These are phyloP conservation scores for maize (Zea mays) DNA, from an alignment of 176 grass and related monocot species.

Conservation along the genomic window DNA sequence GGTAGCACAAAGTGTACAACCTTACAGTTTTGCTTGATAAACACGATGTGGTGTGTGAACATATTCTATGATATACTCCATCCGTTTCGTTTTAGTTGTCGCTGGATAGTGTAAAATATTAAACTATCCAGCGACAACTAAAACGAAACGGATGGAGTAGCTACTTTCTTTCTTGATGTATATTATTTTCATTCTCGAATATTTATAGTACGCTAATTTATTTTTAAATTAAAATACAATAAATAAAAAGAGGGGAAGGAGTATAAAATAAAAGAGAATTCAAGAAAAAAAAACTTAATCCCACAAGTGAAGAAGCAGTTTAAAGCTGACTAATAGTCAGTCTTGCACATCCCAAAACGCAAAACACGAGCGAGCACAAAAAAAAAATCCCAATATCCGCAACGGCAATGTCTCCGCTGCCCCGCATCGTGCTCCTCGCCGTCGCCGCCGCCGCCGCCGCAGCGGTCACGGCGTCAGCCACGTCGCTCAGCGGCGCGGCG, in stretches of 20 bases:
- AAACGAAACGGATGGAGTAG: no score
- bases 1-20: not conserved
- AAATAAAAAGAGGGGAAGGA: no score
- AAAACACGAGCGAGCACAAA: not conserved
- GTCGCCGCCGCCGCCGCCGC: not conserved
- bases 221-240: no score
- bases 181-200: no score
- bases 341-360: not conserved
- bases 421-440: not conserved
- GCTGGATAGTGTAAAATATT: no score
- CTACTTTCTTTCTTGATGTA: no score
- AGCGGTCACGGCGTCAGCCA: not conserved
- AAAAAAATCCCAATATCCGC: conserved; percentile 24
- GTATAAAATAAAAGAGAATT: no score
- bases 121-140: no score
- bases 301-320: not conserved
- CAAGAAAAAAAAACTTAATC: not conserved
- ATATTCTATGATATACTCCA: no score
- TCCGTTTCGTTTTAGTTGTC: no score
- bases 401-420: conserved; percentile 34
- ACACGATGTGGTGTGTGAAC: not conserved
- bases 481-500: conserved; percentile 9
- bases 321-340: not conserved
- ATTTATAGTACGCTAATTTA: no score
- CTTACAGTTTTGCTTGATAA: not conserved